A percentile compares a stretch with the other conserved stretches of the same genome.
phyloP scores from a whole-genome alignment of 768 basidiomycete genomes.

The Tulasnella sp. region DNA sequence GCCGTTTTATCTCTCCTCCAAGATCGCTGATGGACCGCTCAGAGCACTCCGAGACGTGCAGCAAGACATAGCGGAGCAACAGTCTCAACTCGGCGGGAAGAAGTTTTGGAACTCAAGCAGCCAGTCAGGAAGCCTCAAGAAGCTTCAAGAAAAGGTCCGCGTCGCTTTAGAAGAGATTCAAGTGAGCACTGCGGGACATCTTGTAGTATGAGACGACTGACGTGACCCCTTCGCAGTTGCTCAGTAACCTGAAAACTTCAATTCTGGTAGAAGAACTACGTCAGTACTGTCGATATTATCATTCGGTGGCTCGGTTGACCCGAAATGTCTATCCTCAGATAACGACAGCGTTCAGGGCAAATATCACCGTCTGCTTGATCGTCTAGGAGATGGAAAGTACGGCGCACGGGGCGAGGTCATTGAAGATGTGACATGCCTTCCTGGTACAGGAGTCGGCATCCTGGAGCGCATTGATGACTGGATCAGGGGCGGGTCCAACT shows the following conservation, averaged over 20 bases:
- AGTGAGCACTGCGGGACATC: not conserved
- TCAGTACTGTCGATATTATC: not conserved
- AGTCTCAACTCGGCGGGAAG: not conserved
- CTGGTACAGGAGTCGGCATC: not conserved
- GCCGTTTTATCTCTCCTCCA: too few species aligned
- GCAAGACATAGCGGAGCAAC: not conserved
- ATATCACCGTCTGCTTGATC: not conserved
- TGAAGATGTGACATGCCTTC: not conserved
- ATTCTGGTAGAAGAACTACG: not conserved
- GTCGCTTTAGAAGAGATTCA: not conserved
- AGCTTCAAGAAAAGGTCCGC: not conserved
- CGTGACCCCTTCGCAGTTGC: not conserved
- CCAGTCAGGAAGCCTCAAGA: not conserved
- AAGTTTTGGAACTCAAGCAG: not conserved
- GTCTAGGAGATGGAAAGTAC: not conserved
- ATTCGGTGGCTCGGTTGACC: not conserved
- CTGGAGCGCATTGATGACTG: not conserved
- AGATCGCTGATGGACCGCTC: too few species aligned
- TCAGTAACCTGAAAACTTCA: not conserved
- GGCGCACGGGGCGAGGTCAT: not conserved
- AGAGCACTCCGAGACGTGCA: not conserved
- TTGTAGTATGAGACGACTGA: not conserved
- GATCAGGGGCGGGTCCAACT: not conserved
- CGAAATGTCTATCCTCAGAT: not conserved
- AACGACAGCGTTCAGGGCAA: not conserved